Evolutionary conservation across 148 eudicot species (phyloP).

Genomic region (Chenopodium berlandieri): DNA sequence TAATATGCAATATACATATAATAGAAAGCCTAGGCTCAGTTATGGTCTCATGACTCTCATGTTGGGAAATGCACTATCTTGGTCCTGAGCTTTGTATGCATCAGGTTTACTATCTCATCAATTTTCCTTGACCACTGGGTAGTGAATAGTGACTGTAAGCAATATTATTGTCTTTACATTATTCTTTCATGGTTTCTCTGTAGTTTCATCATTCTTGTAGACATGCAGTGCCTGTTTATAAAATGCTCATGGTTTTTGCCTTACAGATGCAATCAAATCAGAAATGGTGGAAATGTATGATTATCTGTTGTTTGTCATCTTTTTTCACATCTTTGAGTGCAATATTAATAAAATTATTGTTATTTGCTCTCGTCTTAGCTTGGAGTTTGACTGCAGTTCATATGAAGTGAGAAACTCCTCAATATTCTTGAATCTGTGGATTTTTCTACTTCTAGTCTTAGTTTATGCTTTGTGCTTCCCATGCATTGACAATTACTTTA

Average conservation of each 20-base stretch:
- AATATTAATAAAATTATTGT: not conserved
- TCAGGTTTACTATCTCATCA: not conserved
- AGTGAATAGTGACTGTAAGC: not conserved
- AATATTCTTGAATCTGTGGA: not conserved
- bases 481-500: not conserved
- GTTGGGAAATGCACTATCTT: not conserved
- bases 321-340: not conserved
- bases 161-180: not conserved
- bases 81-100: not conserved
- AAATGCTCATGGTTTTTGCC: not conserved
- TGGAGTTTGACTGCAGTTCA: not conserved
- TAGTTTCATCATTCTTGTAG: not conserved
- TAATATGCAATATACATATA: not conserved
- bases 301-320: not conserved
- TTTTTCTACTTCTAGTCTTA: not conserved
- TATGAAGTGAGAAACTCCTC: not conserved
- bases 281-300: not conserved
- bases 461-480: not conserved
- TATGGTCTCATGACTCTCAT: not conserved
- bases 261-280: not conserved
- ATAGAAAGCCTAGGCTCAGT: not conserved
- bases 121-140: not conserved
- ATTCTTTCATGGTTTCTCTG: not conserved
- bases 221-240: not conserved
- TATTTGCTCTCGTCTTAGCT: not conserved